phyloP scores from a whole-genome alignment of 768 basidiomycete genomes.

The Termitomyces sp. region DNA sequence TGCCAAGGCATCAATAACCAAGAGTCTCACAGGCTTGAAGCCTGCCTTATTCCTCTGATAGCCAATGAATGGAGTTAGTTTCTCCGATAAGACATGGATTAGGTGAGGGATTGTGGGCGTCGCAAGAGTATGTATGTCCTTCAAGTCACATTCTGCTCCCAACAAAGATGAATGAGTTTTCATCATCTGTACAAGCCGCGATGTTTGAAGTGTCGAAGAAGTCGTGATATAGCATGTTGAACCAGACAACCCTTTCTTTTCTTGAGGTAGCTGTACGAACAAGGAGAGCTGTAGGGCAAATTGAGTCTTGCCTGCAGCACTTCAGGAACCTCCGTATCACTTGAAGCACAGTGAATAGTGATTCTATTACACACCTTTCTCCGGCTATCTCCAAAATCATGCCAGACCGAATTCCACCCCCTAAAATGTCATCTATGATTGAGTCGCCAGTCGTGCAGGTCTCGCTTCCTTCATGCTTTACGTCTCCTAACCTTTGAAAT shows the following conservation, averaged over 20 bases:
- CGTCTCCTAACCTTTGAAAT: slow-evolving; percentile 35
- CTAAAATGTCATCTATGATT: slow-evolving; percentile 60
- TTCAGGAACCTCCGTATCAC: slow-evolving; percentile 24
- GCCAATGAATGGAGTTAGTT: slow-evolving; percentile 47
- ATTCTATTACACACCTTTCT: slow-evolving; percentile 58
- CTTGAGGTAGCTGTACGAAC: slow-evolving; percentile 62
- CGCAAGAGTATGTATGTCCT: slow-evolving; percentile 57
- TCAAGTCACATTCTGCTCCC: slow-evolving; percentile 36
- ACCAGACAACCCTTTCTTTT: slow-evolving; percentile 54
- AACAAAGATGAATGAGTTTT: slow-evolving; percentile 43
- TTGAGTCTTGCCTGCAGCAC: slow-evolving; percentile 94
- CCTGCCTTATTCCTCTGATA: slow-evolving; percentile 22
- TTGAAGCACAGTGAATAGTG: background rate
- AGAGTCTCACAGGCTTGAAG: slow-evolving; percentile 60
- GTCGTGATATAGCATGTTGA: slow-evolving; percentile 77
- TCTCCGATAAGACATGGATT: slow-evolving; percentile 45
- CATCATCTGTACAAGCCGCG: slow-evolving; percentile 61
- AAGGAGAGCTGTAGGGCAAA: slow-evolving; percentile 81
- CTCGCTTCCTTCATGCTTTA: slow-evolving; percentile 31
- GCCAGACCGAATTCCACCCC: slow-evolving; percentile 74
- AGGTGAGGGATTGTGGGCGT: slow-evolving; percentile 50
- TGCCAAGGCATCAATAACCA: slow-evolving; percentile 85
- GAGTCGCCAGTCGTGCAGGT: slow-evolving; percentile 71
- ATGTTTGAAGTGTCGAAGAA: slow-evolving; percentile 61
- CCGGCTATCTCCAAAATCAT: slow-evolving; percentile 87